These are phyloP conservation scores for Pyrus pyrifolia DNA, from an alignment of 306 rosid genomes.

Conservation along the genomic window DNA sequence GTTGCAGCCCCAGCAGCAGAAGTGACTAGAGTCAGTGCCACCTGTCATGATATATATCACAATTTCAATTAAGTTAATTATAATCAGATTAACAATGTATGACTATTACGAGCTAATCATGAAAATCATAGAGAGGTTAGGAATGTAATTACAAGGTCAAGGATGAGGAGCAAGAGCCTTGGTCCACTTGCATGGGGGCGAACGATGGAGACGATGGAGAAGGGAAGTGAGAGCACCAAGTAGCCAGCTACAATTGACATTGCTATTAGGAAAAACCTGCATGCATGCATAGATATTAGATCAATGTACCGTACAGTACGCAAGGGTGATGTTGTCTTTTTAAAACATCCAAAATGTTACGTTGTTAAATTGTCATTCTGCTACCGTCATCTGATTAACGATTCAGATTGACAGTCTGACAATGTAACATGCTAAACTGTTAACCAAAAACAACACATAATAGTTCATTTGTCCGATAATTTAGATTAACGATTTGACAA, in stretches of 20 bases:
- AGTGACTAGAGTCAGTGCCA: slow-evolving; percentile 5
- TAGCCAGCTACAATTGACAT: slow-evolving; percentile 81
- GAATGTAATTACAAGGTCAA: slow-evolving; percentile 52
- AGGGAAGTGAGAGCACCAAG: slow-evolving; percentile 72
- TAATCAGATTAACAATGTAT: neutral
- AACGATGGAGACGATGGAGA: slow-evolving; percentile 58
- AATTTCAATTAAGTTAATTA: neutral
- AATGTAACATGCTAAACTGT: neutral
- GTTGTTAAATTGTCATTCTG: neutral
- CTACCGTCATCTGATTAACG: neutral
- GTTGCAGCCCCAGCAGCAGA: slow-evolving; percentile 69
- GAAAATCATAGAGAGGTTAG: neutral
- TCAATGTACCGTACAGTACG: neutral
- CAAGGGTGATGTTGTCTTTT: neutral
- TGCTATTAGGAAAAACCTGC: slow-evolving; percentile 81
- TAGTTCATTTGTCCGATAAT: neutral
- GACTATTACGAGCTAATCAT: neutral
- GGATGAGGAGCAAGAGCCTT: slow-evolving; percentile 56
- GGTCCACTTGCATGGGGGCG: slow-evolving; percentile 68
- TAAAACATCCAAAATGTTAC: neutral
- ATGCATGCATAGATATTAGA: neutral
- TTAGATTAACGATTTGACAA: too few relatives aligned
- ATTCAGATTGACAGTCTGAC: neutral
- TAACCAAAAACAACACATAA: too few relatives aligned
- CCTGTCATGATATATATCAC: neutral